Evolutionary conservation across 2,329 filamentous ascomycete genomes (phyloP), one percentile per base, ranked within the genome.

Genomic region (Paraphaeosphaeria minitans): DNA sequence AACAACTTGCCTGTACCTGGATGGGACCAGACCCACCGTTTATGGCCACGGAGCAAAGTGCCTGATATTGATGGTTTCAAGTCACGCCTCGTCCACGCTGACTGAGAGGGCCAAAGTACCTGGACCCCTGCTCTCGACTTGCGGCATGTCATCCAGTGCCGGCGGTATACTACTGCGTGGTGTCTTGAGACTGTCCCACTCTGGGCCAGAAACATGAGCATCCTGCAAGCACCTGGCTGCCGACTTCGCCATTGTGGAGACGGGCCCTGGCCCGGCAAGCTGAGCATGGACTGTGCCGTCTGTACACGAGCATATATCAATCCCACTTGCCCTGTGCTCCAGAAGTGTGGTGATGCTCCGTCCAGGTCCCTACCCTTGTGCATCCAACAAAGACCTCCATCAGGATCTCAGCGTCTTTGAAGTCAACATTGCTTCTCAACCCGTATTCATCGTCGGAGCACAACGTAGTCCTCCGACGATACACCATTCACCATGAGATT

Each of bases 141-240:
- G 61, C 67, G 66, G 68, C 60, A 65, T 64, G 61, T 59, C 58
- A 66, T 67, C 65, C 69, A 71, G 66, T 72, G 67, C 66, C 68
- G 63, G 69, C 62, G 51, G 56, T 65, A 62, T 58, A 61, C 59
- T 60, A 47, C 60, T 58, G 56, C 56, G 64, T 66, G 62, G 64
- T 61, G 64, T 61, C 60, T 57, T 65, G 62, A 53, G 51, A 62
- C 57, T 64, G 62, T 64, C 63, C 71, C 69, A 73, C 61, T 70
- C 57, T 61, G 64, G 62, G 65, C 48, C 63, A 63, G 43, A 55
- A 64, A 55, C 57, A 39, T 58, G 59, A 56, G 55, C 22, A 64
- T 55, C 62, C 57, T 66, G 58, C 55, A 64, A 55, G 58, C 60
- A 60, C 53, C 62, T 66, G 64, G 50, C 65, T 65, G 63, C 41